Evolutionary conservation across 495 filamentous ascomycete genomes (phyloP), one percentile per base, ranked within the genome.

Genomic region (Zalerion maritima): DNA sequence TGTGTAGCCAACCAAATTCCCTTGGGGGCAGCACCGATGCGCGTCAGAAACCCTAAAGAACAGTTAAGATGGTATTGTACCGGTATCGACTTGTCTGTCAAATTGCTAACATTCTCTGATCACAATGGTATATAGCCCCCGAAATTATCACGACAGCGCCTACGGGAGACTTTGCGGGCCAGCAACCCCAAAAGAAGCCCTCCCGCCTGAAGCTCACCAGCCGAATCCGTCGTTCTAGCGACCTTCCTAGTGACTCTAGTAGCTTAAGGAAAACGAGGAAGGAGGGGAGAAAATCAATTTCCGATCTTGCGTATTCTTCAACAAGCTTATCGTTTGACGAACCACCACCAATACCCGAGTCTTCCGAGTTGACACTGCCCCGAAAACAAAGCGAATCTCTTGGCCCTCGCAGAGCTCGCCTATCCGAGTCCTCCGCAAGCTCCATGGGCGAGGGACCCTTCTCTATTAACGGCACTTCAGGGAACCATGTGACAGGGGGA

Each of bases 131-230:
- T 44, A 26, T 46, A 81, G 81, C 87, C 23, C 87, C 87, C 12
- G 73, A 75, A 26, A 97, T 97, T 46, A 87, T 94, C 46, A 93
- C 76, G 14, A 97, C 89, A 8, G 78, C 86, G 15, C 89, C 89
- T 5, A 87, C 85, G 1, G 65, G 76, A 34, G 70, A 87, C 26
- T 55, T 60, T 9, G 38, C 44, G 13, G 43, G 25, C 9, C 42
- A 66, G 6, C 46, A 55, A 23, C 57, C 54, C 7, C 48, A 53
- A 6, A 77, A 71, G 49, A 69, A 67, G 40, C 58, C 66, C 22
- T 52, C 57, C 32, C 55, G 61, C 19, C 47, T 72, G 30, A 60
- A 54, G 31, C 46, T 72, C 20, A 52, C 58, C 13, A 42, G 49
- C 8, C 55, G 57, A 23, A 33, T 64, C 38, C 55, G 60, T 33